Conservation (phyloP, 352 stramenopile species). For the Phytophthora cryptogea region DNA sequence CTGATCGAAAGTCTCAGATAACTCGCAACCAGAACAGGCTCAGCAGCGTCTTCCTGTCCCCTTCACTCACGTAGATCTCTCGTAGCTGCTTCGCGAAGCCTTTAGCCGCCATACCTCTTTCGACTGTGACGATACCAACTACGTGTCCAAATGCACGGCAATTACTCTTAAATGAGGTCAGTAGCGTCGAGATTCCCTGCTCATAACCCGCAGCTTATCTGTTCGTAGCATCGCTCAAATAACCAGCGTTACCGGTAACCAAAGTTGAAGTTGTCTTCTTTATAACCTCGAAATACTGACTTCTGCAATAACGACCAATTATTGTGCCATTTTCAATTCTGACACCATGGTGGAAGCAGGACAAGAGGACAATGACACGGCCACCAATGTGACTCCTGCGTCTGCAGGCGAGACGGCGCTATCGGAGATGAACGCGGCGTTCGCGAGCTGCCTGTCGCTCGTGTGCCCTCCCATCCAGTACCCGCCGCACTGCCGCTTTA, state of each 20-base stretch:
- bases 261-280: no score
- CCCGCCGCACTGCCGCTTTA: slow-evolving; percentile 82
- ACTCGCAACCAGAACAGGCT: slow-evolving; percentile 22
- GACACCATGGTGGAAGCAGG: slow-evolving; percentile 36
- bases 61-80: slow-evolving; percentile 19
- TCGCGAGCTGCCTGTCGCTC: slow-evolving; percentile 74
- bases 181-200: no score
- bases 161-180: no score
- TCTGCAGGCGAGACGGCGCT: slow-evolving; percentile 47
- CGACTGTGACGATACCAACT: no score
- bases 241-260: no score
- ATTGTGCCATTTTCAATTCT: slow-evolving; percentile 7
- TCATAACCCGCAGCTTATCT: no score
- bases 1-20: slow-evolving; percentile 19
- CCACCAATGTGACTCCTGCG: neutral
- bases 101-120: no score
- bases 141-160: no score
- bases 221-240: no score
- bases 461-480: slow-evolving; percentile 85
- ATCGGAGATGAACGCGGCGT: slow-evolving; percentile 73
- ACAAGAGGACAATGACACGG: slow-evolving; percentile 1
- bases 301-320: neutral
- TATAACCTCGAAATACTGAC: neutral
- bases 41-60: slow-evolving; percentile 18
- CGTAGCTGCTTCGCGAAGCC: slow-evolving; percentile 14